Evolutionary conservation across 2,329 filamentous ascomycete genomes (phyloP).

Genomic region (Chaetomiaceae sp.): DNA sequence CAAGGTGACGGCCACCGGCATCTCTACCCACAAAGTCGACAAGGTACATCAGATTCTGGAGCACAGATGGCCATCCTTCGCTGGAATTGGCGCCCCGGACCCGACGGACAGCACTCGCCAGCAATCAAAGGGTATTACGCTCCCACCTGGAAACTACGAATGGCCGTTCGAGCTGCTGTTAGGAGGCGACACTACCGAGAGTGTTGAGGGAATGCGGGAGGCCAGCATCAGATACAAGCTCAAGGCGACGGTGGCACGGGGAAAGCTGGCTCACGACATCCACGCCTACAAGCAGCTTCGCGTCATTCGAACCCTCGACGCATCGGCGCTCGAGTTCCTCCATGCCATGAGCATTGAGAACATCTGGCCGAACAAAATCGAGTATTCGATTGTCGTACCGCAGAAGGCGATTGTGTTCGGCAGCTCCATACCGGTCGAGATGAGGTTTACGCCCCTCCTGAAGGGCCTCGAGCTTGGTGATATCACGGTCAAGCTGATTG

Average conservation of each 20-base stretch:
- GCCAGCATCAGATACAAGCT: conserved; percentile 86
- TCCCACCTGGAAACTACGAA: conserved; percentile 73
- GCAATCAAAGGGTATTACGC: conserved; percentile 50
- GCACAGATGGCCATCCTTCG: conserved; percentile 64
- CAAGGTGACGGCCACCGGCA: conserved; percentile 49
- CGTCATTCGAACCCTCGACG: conserved; percentile 70
- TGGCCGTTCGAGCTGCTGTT: conserved; percentile 72
- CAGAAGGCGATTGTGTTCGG: conserved; percentile 94
- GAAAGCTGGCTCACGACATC: conserved; percentile 83
- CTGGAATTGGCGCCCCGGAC: conserved; percentile 33
- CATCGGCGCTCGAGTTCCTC: conserved; percentile 68
- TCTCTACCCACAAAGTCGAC: conserved; percentile 54
- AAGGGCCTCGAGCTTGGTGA: conserved; percentile 85
- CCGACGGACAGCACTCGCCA: conserved; percentile 11
- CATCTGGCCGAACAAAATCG: conserved; percentile 95
- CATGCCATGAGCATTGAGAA: conserved; percentile 96
- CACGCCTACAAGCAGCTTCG: conserved; percentile 72
- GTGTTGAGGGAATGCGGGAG: conserved; percentile 80
- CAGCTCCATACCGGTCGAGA: conserved; percentile 75
- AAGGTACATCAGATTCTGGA: conserved; percentile 55
- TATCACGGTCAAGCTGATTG: conserved; percentile 72
- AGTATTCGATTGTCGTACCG: conserved; percentile 89
- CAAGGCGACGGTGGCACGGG: conserved; percentile 80
- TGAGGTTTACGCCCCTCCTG: conserved; percentile 78
- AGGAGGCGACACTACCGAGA: conserved; percentile 72